These are phyloP conservation scores for Rosa persica DNA, from an alignment of 306 rosid species.

Conservation along the genomic window DNA sequence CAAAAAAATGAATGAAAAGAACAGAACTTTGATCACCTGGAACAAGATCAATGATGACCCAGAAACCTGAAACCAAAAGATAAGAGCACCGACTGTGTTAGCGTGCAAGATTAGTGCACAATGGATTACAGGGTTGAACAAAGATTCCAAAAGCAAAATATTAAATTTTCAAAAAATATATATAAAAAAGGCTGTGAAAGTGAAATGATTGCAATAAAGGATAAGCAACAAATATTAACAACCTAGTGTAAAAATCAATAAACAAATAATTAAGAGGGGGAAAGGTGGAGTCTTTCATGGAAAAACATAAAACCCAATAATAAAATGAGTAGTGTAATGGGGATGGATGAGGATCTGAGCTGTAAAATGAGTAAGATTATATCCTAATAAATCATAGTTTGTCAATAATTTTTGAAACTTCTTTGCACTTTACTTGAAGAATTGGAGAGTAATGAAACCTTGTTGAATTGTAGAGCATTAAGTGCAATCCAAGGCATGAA, in stretches of 20 bases:
- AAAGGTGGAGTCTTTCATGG: conserved; percentile 3
- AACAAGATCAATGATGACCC: conserved; percentile 41
- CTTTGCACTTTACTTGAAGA: conserved; percentile 23
- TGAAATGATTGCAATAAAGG: conserved; percentile 34
- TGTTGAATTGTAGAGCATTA: background rate
- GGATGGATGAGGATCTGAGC: conserved; percentile 37
- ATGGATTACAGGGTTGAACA: conserved; percentile 36
- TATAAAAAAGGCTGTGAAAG: conserved; percentile 26
- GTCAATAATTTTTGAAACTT: conserved; percentile 5
- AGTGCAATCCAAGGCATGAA: conserved; percentile 2
- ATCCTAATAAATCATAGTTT: background rate
- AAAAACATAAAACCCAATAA: conserved; percentile 2
- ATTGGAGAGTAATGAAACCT: background rate
- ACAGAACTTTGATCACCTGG: conserved; percentile 39
- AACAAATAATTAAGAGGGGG: background rate
- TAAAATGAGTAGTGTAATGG: conserved; percentile 14
- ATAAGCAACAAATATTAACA: conserved; percentile 19
- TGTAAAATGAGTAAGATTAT: conserved; percentile 8
- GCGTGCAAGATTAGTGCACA: conserved; percentile 53
- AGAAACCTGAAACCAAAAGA: conserved; percentile 49
- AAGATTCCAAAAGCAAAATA: conserved; percentile 30
- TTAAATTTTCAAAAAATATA: conserved; percentile 3
- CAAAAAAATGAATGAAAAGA: conserved; percentile 6
- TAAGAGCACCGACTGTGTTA: conserved; percentile 36
- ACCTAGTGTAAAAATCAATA: background rate